Evolutionary conservation across 2,329 filamentous ascomycete genomes (phyloP).

Genomic region (Epichloe sp.): DNA sequence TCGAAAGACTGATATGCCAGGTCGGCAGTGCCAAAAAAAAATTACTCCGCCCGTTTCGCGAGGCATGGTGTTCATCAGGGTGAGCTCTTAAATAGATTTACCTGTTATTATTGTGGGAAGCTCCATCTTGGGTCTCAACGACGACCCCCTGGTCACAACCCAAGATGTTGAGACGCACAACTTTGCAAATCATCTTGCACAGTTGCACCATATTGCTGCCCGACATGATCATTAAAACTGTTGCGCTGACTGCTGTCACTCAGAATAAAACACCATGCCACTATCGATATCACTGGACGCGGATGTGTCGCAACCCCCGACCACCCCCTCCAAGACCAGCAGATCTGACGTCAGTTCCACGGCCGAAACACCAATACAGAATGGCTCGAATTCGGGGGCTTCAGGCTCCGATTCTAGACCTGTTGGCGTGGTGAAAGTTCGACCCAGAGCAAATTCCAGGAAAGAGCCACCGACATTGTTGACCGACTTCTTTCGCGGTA

Average conservation of each 20-base stretch:
- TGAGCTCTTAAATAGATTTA: not conserved
- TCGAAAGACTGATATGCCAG: not conserved
- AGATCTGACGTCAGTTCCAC: slow-evolving; percentile 2
- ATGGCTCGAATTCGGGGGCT: slow-evolving; percentile 7
- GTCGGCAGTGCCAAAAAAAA: not conserved
- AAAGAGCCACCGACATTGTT: slow-evolving; percentile 34
- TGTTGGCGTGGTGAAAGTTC: slow-evolving; percentile 18
- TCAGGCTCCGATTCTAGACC: slow-evolving; percentile 31
- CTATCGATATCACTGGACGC: slow-evolving; percentile 9
- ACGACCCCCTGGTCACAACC: not conserved
- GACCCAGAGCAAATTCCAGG: slow-evolving; percentile 24
- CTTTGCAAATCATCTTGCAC: not conserved
- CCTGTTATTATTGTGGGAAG: not conserved
- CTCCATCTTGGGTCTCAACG: slow-evolving; percentile 1
- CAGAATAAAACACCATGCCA: slow-evolving; percentile 13
- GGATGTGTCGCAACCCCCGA: slow-evolving; percentile 7
- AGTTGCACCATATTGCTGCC: not conserved
- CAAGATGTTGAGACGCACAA: not conserved
- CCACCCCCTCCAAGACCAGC: slow-evolving; percentile 5
- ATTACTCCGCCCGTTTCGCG: not conserved
- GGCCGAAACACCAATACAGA: slow-evolving; percentile 6
- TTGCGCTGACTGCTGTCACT: slow-evolving; percentile 6
- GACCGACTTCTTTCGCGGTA: slow-evolving; percentile 43
- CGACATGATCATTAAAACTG: not conserved
- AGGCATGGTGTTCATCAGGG: slow-evolving; percentile 2